Evolutionary conservation across 2,329 filamentous ascomycete genomes (phyloP).

Genomic region (Xylariaceae sp.): DNA sequence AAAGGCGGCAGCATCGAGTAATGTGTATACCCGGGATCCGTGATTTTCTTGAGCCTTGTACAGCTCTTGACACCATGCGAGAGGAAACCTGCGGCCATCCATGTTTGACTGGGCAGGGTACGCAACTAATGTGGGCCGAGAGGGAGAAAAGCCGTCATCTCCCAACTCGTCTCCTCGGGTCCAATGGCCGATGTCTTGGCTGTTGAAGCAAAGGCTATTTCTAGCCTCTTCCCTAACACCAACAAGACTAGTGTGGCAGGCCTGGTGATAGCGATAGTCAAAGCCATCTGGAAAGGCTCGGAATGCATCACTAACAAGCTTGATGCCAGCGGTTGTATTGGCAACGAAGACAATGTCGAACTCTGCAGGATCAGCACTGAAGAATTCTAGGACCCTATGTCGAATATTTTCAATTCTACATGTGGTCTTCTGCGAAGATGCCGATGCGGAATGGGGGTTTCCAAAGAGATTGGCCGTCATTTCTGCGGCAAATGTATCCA

Average conservation of each 20-base stretch:
- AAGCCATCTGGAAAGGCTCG: slow-evolving; percentile 67
- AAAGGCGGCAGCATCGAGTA: slow-evolving; percentile 81
- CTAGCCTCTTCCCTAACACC: slow-evolving; percentile 71
- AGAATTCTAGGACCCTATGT: slow-evolving; percentile 66
- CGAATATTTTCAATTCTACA: slow-evolving; percentile 72
- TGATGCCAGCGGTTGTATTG: slow-evolving; percentile 61
- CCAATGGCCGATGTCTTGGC: slow-evolving; percentile 63
- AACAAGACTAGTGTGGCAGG: slow-evolving; percentile 82
- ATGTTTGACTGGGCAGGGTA: slow-evolving; percentile 93
- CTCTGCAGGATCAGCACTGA: slow-evolving; percentile 73
- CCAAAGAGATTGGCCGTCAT: slow-evolving; percentile 78
- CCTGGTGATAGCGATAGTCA: slow-evolving; percentile 76
- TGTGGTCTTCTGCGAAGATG: slow-evolving; percentile 73
- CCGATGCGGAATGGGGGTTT: slow-evolving; percentile 86
- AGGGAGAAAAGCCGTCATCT: slow-evolving; percentile 19
- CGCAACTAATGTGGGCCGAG: slow-evolving; percentile 56
- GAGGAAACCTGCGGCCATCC: slow-evolving; percentile 72
- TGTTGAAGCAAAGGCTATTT: slow-evolving; percentile 62
- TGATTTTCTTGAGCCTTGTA: slow-evolving; percentile 30
- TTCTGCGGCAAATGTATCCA: slow-evolving; percentile 75
- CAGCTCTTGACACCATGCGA: slow-evolving; percentile 60
- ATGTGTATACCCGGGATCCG: slow-evolving; percentile 51
- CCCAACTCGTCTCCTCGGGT: slow-evolving; percentile 41
- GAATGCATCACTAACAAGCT: slow-evolving; percentile 68
- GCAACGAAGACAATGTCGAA: slow-evolving; percentile 73